Conservation (phyloP, 768 basidiomycete genomes). For the Candolleomyces efflorescens region DNA sequence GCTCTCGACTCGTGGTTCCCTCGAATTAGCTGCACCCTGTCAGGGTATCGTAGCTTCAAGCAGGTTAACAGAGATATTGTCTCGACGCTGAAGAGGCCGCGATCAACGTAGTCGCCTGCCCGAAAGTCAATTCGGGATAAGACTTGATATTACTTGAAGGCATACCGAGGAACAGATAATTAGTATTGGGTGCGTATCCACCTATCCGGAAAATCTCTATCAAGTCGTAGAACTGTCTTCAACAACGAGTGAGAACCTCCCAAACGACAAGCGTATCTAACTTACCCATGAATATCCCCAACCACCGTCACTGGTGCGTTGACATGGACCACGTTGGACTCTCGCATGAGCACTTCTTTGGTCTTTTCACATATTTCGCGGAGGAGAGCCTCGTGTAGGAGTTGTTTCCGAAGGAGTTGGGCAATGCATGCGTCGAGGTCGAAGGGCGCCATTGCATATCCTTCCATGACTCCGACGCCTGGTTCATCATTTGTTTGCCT, state of each 20-base stretch:
- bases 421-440: constrained; percentile 96
- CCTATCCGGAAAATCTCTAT: constrained; percentile 99
- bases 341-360: constrained; percentile 98
- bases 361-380: constrained; percentile 99
- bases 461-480: not conserved
- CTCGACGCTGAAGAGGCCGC: constrained; percentile 96
- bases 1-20: constrained; percentile 98
- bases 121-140: constrained; percentile 11
- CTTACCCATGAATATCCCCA: constrained; percentile 98
- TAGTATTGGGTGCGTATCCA: constrained; percentile 93
- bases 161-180: constrained; percentile 96
- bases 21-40: constrained; percentile 92
- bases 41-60: constrained; percentile 94
- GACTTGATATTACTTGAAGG: not conserved
- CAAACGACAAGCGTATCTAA: constrained; percentile 15
- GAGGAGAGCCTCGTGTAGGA: constrained; percentile 89
- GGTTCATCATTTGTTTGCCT: not conserved
- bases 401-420: constrained; percentile 85
- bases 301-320: constrained; percentile 97
- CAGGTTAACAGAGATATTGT: constrained; percentile 97
- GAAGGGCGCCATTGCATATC: constrained; percentile 58
- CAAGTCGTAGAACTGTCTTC: constrained; percentile 98
- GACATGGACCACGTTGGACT: constrained; percentile 97
- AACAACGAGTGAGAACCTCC: constrained; percentile 28
- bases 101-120: constrained; percentile 96